Conservation (phyloP, 306 rosid genomes). For the Dryas alaskensis region DNA sequence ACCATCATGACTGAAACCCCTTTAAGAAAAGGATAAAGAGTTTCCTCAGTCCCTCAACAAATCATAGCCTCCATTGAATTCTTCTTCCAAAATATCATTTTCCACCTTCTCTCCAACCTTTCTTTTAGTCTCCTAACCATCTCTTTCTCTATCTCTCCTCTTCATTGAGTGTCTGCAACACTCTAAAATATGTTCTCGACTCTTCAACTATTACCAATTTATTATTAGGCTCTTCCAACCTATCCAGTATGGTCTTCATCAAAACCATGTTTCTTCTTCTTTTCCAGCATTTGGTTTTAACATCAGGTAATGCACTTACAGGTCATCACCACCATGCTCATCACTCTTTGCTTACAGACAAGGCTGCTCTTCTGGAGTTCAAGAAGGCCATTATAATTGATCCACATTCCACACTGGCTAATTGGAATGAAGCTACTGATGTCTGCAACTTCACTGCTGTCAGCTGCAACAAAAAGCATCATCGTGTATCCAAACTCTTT, state of each 20-base stretch:
- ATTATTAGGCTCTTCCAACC: not conserved
- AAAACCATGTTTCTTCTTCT: constrained; percentile 40
- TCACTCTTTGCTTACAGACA: constrained; percentile 46
- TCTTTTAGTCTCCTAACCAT: not conserved
- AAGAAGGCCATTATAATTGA: constrained; percentile 40
- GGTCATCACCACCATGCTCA: constrained; percentile 32
- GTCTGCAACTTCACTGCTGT: constrained; percentile 62
- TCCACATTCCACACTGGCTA: constrained; percentile 44
- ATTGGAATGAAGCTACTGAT: constrained; percentile 50
- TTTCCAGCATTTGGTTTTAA: constrained; percentile 34
- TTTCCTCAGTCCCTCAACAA: constrained; percentile 21
- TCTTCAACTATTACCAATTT: not conserved
- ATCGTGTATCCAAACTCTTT: constrained; percentile 41
- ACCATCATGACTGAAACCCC: constrained; percentile 21
- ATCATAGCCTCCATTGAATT: constrained; percentile 15
- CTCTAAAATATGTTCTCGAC: not conserved
- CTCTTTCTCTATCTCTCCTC: constrained; percentile 4
- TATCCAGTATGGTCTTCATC: constrained; percentile 35
- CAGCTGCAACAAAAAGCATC: constrained; percentile 35
- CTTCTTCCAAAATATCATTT: constrained; percentile 4
- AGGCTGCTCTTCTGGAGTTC: constrained; percentile 53
- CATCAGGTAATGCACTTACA: constrained; percentile 21
- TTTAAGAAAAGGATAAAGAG: not conserved
- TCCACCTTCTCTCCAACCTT: not conserved
- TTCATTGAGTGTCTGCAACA: not conserved